These are phyloP conservation scores for Ceratocystis smalleyi DNA, from an alignment of 2,329 filamentous ascomycete species.

Conservation along the genomic window DNA sequence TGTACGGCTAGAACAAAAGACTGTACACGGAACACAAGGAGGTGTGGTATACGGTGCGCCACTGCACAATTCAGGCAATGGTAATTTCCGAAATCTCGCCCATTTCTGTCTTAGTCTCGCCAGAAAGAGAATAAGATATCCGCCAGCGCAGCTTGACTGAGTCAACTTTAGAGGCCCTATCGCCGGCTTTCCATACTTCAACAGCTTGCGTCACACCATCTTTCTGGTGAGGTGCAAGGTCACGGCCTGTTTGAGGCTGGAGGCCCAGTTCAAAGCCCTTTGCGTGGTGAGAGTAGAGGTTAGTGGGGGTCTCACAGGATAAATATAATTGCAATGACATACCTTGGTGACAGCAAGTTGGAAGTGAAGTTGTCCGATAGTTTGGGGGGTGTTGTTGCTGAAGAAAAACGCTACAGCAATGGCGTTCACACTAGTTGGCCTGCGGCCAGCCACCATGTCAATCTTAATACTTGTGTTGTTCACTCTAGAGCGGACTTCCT, in stretches of 20 bases:
- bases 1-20: not conserved
- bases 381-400: slow-evolving; percentile 59
- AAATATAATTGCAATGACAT: slow-evolving; percentile 19
- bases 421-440: slow-evolving; percentile 35
- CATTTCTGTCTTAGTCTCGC: slow-evolving; percentile 56
- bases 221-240: slow-evolving; percentile 56
- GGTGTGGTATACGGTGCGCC: not conserved
- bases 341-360: slow-evolving; percentile 91
- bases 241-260: slow-evolving; percentile 69
- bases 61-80: slow-evolving; percentile 37
- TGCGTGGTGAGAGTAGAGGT: not conserved
- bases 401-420: slow-evolving; percentile 66
- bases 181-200: slow-evolving; percentile 56
- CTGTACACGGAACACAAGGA: not conserved
- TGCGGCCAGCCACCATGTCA: slow-evolving; percentile 53
- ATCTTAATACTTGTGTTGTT: slow-evolving; percentile 57
- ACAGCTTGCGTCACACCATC: slow-evolving; percentile 70
- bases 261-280: slow-evolving; percentile 70
- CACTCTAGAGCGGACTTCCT: slow-evolving; percentile 49
- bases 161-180: slow-evolving; percentile 51
- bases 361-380: slow-evolving; percentile 69
- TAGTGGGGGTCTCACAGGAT: slow-evolving; percentile 16
- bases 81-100: slow-evolving; percentile 71
- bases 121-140: slow-evolving; percentile 58
- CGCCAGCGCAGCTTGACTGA: slow-evolving; percentile 85